Evolutionary conservation across 805 yeast species (phyloP).

Genomic region (Nakazawaea sp.): DNA sequence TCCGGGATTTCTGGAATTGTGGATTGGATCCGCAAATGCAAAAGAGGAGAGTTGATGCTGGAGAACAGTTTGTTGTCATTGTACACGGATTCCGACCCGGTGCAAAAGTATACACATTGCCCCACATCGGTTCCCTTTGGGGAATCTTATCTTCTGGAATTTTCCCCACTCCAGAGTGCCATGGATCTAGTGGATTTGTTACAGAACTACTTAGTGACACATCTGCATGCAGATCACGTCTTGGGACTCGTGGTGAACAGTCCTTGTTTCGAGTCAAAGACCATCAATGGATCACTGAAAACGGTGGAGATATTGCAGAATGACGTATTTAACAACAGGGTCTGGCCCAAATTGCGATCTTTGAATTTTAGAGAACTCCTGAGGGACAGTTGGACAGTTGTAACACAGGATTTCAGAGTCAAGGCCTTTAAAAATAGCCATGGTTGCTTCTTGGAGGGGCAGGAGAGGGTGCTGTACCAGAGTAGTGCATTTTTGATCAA

Average conservation of each 20-base stretch:
- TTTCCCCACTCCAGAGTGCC: conserved; percentile 7
- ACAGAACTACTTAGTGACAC: conserved; percentile 50
- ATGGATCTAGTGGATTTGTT: neutral
- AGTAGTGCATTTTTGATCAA: conserved; percentile 58
- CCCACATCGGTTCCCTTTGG: conserved; percentile 21
- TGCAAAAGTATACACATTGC: conserved; percentile 21
- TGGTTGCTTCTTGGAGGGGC: conserved; percentile 18
- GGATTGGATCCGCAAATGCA: conserved; percentile 23
- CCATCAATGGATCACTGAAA: conserved; percentile 43
- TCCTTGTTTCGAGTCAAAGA: conserved; percentile 44
- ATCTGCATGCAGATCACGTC: conserved; percentile 82
- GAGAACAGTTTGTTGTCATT: conserved; percentile 16
- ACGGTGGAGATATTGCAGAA: conserved; percentile 46
- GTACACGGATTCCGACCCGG: conserved; percentile 25
- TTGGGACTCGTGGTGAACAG: conserved; percentile 64
- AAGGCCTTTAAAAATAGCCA: conserved; percentile 35
- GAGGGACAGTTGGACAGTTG: conserved; percentile 12
- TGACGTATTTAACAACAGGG: conserved; percentile 61
- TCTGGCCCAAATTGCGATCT: conserved; percentile 72
- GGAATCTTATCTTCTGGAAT: neutral
- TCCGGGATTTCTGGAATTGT: conserved; percentile 54
- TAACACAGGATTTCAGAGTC: conserved; percentile 29
- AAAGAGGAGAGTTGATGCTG: neutral
- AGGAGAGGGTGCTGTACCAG: conserved; percentile 16
- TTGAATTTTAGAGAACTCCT: conserved; percentile 14